Evolutionary conservation across 257 asterid species (phyloP), one percentile per base, ranked within the genome.

Genomic region (Phtheirospermum japonicum): DNA sequence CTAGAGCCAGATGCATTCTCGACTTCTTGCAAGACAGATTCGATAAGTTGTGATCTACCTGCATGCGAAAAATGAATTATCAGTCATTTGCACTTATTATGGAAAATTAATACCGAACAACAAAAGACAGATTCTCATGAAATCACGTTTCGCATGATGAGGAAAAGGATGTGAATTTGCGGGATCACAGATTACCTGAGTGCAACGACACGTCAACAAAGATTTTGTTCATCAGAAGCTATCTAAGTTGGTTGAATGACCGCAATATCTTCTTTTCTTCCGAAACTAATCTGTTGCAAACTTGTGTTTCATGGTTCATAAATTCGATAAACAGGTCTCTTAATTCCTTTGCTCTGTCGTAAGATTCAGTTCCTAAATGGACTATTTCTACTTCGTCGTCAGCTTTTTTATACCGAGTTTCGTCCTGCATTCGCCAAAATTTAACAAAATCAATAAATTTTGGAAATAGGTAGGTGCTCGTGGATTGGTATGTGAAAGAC

Each of bases 351-450:
- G 76, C 79, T 40, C 59, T 75, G 34, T 40, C n/a, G 73, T 66
- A 70, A 40, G 76, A 55, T 40, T 65, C 55, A 39, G 71, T 61
- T 55, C 79, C 79, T 61, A 67, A 49, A 39, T 13, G 57, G 26
- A 70, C 73, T 31, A 70, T 32, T 32, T 57, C 36, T 50, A 75
- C 67, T 42, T 56, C 67, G 40, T 13, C 30, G n/a, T n/a, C 55
- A 61, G 67, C 51, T 54, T 37, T 50, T 28, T 18, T 23, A 14
- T 12, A 50, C 17, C 19, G 32, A 50, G 14, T 32, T 37, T 57
- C 67, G 48, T 66, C 73, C 79, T 75, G 64, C 76, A 62, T 20
- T 37, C 16, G 53, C 37, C 71, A 61, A 34, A 28, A 20, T 7
- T 31, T 46, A 37, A 49, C 39, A 18, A 26, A 63, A 17, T 31